phyloP scores from a whole-genome alignment of 208 protist species.

The Wallacemonas rigidus region DNA sequence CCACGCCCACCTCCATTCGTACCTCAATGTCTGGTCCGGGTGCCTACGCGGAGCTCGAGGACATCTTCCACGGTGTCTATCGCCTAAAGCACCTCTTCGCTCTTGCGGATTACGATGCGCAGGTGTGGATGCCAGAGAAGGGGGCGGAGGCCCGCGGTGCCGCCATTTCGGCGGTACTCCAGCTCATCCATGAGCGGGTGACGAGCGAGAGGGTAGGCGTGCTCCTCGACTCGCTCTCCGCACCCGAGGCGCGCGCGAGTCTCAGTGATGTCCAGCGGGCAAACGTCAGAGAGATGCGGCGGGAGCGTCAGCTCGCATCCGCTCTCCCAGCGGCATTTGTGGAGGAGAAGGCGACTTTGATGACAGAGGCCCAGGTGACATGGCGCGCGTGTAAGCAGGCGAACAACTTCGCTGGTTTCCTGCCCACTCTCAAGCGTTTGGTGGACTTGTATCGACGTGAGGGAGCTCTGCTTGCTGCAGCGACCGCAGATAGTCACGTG shows the following conservation, averaged over 20 bases:
- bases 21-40: neutral
- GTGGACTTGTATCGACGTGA: slow-evolving; percentile 47
- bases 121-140: slow-evolving; percentile 51
- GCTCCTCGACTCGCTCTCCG: slow-evolving; percentile 30
- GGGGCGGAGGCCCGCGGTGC: slow-evolving; percentile 31
- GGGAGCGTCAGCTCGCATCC: slow-evolving; percentile 23
- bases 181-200: slow-evolving; percentile 41
- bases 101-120: slow-evolving; percentile 49
- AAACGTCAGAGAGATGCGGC: slow-evolving; percentile 60
- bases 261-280: slow-evolving; percentile 38
- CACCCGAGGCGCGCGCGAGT: neutral
- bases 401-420: slow-evolving; percentile 53
- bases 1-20: no score
- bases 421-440: slow-evolving; percentile 45
- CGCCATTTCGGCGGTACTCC: slow-evolving; percentile 36
- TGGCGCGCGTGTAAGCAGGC: slow-evolving; percentile 42
- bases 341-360: slow-evolving; percentile 30
- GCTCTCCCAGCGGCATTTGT: slow-evolving; percentile 45
- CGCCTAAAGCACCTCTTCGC: slow-evolving; percentile 35
- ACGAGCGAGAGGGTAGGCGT: slow-evolving; percentile 22
- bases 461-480: slow-evolving; percentile 22
- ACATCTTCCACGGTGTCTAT: slow-evolving; percentile 37
- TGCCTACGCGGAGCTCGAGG: slow-evolving; percentile 51
- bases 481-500: slow-evolving; percentile 14
- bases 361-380: slow-evolving; percentile 26